Evolutionary conservation across 1,284 basidiomycete species (phyloP), one percentile per base, ranked within the genome.

Genomic region (Moniliella sp.): DNA sequence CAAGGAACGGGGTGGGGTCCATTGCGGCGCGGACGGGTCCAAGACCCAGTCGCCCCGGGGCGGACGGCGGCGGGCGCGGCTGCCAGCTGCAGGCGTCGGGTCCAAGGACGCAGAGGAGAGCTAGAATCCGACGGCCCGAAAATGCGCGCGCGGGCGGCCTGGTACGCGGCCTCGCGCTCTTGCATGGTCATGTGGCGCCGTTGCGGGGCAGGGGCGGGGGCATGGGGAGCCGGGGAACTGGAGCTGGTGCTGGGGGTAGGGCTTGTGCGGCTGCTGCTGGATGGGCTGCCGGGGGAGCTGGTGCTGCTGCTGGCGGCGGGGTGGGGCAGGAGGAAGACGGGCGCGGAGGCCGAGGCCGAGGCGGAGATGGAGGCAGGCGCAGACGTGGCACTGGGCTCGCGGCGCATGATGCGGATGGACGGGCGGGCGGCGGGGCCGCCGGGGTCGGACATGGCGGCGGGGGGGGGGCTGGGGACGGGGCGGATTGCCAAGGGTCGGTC

Each of bases 171-270:
- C 27, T 50, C 48, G 15, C 47, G 28, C 32, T 52, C 49, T 31
- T 50, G 43, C n/a, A 52, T 43, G 2, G 49, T 52, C 47, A 50
- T 50, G 25, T 50, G n/a, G n/a, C n/a, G n/a, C n/a, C n/a, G n/a
- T n/a, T n/a, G n/a, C n/a, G n/a, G n/a, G n/a, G n/a, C n/a, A n/a
- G n/a, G n/a, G n/a, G n/a, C n/a, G n/a, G n/a, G n/a, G n/a, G n/a
- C n/a, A n/a, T n/a, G n/a, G n/a, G n/a, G n/a, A n/a, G n/a, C n/a
- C n/a, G n/a, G n/a, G n/a, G n/a, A n/a, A n/a, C n/a, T n/a, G n/a
- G n/a, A n/a, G n/a, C n/a, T n/a, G n/a, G n/a, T n/a, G n/a, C n/a
- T n/a, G n/a, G n/a, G n/a, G n/a, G n/a, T n/a, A n/a, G n/a, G n/a
- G n/a, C n/a, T n/a, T n/a, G n/a, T n/a, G 39, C 25, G 39, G 44